Base-by-base conservation (phyloP, 2,329 filamentous ascomycete species). In the Neoscytalidium dimidiatum region DNA sequence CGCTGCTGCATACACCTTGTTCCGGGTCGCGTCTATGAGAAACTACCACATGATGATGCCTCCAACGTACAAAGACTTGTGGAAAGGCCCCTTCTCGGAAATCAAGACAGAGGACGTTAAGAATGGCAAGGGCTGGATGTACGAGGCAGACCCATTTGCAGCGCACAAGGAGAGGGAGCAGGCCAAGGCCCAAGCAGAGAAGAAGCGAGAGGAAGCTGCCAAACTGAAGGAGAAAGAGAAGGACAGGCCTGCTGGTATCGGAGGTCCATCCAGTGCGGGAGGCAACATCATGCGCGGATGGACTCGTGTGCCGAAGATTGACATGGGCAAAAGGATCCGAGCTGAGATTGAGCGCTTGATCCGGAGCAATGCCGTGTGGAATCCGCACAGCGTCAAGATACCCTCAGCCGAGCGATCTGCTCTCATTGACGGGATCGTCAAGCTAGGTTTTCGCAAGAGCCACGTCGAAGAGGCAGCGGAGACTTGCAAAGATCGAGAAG, bases 21-120 rank as follows among this genome's bases (percentile, higher is more conserved):
- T 95, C 75, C 86, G 95, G 57, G 91, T 98, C 3, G 94, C 92
- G 77, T 97, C 91, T 74, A 96, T 96, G 89, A 93, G 94, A 78
- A 98, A 98, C 75, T 87, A 97, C 71, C 92, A 97, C 74, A 96
- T 93, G 82, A 94, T 94, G 81, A 84, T 99, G 69, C 95, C 95
- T 26, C 95, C 95, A 0, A 91, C 91, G 66, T 96, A 97, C 79
- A 90, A 90, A 73, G 87, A 92, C 68, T 81, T 97, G 46, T 99
- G 95, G 95, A 96, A 96, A 75, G 87, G 87, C 5, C 89, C 94
- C 65, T 97, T 99, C 70, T 86, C 90, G 67, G 85, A 88, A 3
- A 81, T 98, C 68, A 98, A 97, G 79, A 87, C 87, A 68, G 86
- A 88, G 70, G 94, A 97, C 71, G 82, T 92, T 56, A 90, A 89